phyloP scores from a whole-genome alignment of 768 basidiomycete genomes.

The Tricholoma terreum region DNA sequence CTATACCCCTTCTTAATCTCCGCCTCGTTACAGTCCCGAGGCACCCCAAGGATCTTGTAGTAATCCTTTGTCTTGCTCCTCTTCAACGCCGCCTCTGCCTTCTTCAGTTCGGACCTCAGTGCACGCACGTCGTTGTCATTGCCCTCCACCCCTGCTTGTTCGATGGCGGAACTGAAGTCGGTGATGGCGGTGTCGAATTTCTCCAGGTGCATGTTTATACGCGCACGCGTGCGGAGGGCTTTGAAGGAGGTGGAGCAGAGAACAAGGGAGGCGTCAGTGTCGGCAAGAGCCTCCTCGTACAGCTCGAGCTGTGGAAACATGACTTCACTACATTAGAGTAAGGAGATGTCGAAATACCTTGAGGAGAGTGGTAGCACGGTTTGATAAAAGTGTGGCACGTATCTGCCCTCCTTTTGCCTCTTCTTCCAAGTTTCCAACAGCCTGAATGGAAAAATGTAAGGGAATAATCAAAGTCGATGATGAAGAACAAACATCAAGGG shows the following conservation, averaged over 20 bases:
- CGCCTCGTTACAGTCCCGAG: constrained; percentile 55
- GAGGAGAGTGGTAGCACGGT: constrained; percentile 77
- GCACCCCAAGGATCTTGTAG: constrained; percentile 72
- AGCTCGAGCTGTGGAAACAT: constrained; percentile 49
- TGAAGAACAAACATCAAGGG: constrained; percentile 53
- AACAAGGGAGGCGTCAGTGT: constrained; percentile 64
- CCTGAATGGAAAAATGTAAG: constrained; percentile 33
- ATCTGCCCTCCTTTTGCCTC: constrained; percentile 81
- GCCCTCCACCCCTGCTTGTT: constrained; percentile 65
- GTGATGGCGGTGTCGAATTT: constrained; percentile 66
- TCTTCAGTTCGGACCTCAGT: constrained; percentile 65
- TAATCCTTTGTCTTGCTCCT: constrained; percentile 90
- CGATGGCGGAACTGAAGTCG: constrained; percentile 79
- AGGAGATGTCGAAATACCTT: constrained; percentile 46
- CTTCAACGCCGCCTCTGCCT: constrained; percentile 80
- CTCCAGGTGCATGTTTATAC: constrained; percentile 72
- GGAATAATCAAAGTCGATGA: not conserved
- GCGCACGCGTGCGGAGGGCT: constrained; percentile 81
- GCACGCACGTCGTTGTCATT: constrained; percentile 59
- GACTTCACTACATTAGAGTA: not conserved
- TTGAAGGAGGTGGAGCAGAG: constrained; percentile 74
- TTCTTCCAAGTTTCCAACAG: constrained; percentile 62
- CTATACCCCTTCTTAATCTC: constrained; percentile 94
- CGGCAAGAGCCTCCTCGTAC: constrained; percentile 65
- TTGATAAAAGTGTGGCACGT: constrained; percentile 75